Conservation (phyloP, 2,329 filamentous ascomycete species). For the Colletotrichum cereale region DNA sequence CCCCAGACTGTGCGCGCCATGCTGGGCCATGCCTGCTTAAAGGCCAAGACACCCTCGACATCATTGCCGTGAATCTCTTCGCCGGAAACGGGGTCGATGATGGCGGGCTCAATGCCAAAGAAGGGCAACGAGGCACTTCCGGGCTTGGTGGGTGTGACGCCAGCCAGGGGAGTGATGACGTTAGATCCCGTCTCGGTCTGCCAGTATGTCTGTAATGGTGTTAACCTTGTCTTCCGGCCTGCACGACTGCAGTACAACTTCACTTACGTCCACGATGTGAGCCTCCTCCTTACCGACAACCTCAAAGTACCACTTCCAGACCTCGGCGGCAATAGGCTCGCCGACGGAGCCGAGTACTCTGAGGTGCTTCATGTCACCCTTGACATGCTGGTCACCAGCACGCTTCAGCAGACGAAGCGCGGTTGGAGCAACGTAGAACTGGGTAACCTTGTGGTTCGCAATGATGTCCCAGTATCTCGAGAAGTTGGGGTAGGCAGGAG, state of each 20-base stretch:
- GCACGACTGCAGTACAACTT: not conserved
- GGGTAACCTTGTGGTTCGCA: slow-evolving; percentile 92
- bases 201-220: slow-evolving; percentile 86
- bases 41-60: slow-evolving; percentile 94
- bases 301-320: slow-evolving; percentile 99
- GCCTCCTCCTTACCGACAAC: slow-evolving; percentile 92
- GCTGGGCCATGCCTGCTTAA: slow-evolving; percentile 98
- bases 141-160: slow-evolving; percentile 95
- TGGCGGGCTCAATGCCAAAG: slow-evolving; percentile 97
- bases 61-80: slow-evolving; percentile 95
- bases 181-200: slow-evolving; percentile 99
- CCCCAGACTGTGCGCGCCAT: slow-evolving; percentile 99
- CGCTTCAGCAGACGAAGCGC: slow-evolving; percentile 94
- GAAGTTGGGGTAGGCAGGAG: slow-evolving; percentile 96
- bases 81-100: slow-evolving; percentile 96
- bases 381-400: slow-evolving; percentile 92
- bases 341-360: slow-evolving; percentile 94
- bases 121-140: slow-evolving; percentile 96
- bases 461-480: slow-evolving; percentile 99
- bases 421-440: slow-evolving; percentile 98
- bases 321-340: slow-evolving; percentile 96
- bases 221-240: not conserved
- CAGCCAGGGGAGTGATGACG: slow-evolving; percentile 92
- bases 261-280: slow-evolving; percentile 91
- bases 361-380: slow-evolving; percentile 88